These are phyloP conservation scores for Fonsecaea erecta DNA, from an alignment of 2,329 filamentous ascomycete species.

Conservation along the genomic window DNA sequence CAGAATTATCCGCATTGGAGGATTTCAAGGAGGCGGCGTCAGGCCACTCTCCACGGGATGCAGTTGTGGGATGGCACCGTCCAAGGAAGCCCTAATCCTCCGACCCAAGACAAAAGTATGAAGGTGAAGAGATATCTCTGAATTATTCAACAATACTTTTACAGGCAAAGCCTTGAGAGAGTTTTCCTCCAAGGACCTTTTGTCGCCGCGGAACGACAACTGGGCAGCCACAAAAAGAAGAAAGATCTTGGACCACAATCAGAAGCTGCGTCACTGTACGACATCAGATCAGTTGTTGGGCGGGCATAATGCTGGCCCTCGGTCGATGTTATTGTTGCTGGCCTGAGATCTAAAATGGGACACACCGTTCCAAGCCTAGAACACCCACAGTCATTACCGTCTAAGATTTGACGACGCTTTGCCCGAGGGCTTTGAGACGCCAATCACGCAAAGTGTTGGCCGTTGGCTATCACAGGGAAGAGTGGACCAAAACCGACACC, in stretches of 20 bases:
- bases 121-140: background rate
- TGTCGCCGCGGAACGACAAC: background rate
- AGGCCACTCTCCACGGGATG: slow-evolving; percentile 16
- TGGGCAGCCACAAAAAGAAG: background rate
- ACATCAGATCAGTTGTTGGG: background rate
- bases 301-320: background rate
- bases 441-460: background rate
- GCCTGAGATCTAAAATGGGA: slow-evolving; percentile 2
- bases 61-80: slow-evolving; percentile 6
- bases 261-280: background rate
- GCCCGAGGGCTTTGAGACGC: slow-evolving; percentile 11
- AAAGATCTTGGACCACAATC: background rate
- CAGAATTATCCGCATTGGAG: slow-evolving; percentile 29
- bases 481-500: background rate
- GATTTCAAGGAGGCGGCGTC: slow-evolving; percentile 23
- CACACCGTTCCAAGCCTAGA: background rate
- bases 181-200: background rate
- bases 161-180: background rate
- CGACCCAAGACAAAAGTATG: slow-evolving; percentile 10
- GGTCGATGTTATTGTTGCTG: slow-evolving; percentile 2
- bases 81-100: slow-evolving; percentile 8
- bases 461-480: background rate
- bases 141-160: background rate
- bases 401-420: background rate
- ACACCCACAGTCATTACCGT: background rate